These are phyloP conservation scores for Trichosporon faecale DNA, from an alignment of 1,284 basidiomycete species.

Conservation along the genomic window DNA sequence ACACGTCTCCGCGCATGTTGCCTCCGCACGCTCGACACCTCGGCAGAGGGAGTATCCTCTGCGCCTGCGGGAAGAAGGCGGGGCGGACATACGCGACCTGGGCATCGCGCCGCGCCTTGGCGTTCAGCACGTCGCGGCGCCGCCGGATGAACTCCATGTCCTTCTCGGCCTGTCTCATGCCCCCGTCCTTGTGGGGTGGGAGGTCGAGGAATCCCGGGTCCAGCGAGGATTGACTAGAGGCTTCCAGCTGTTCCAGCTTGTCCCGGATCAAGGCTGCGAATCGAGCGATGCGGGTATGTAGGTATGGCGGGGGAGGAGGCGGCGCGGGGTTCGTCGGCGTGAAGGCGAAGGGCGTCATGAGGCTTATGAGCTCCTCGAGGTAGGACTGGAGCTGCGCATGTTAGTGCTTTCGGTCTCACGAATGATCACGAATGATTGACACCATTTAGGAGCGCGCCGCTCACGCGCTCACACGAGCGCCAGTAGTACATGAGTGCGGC, in stretches of 20 bases:
- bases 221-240: constrained; percentile 29
- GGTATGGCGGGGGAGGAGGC: constrained; percentile 33
- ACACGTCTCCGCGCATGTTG: neutral
- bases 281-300: constrained; percentile 35
- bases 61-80: neutral
- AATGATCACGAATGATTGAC: too few relatives aligned
- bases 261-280: constrained; percentile 33
- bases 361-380: constrained; percentile 32
- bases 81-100: neutral
- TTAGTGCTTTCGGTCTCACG: neutral
- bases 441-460: too few relatives aligned
- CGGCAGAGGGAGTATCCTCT: constrained; percentile 2
- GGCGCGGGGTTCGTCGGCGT: constrained; percentile 25
- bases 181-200: constrained; percentile 21
- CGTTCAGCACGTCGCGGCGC: constrained; percentile 39
- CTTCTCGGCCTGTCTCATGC: constrained; percentile 35
- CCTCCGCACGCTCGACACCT: neutral
- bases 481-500: too few relatives aligned
- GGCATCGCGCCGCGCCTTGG: constrained; percentile 27
- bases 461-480: neutral
- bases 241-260: constrained; percentile 28
- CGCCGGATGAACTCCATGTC: constrained; percentile 47
- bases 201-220: constrained; percentile 21
- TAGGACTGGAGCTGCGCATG: constrained; percentile 31
- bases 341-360: constrained; percentile 32